Base-by-base conservation (phyloP, 495 filamentous ascomycete species). In the Apiosordaria backusii region DNA sequence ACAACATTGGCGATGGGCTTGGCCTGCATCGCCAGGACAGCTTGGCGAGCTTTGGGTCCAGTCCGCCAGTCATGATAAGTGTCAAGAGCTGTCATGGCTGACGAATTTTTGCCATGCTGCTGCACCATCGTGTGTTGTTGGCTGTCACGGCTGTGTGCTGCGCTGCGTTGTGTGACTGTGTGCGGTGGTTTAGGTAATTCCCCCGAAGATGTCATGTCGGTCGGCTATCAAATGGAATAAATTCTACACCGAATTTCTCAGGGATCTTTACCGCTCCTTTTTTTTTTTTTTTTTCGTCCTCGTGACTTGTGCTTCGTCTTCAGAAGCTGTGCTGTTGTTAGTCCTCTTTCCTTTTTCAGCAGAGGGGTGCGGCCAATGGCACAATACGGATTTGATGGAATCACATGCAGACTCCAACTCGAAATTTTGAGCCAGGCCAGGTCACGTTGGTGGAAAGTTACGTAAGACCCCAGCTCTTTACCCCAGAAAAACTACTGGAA, bases 371-470 rank as follows among this genome's bases (percentile, higher is more conserved):
- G 50, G 21, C 66, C 67, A 68, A 69, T 68, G 61, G 62, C 60
- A 65, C 18, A 63, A 66, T 19, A 68, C 40, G 57, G 61, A 64
- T 66, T 29, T 29, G 40, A 26, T 25, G 35, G 63, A 66, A 65
- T 74, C 71, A 74, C 71, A 74, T 74, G 71, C 55, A 50, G 60
- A 45, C 52, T 45, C 9, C 57, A 1, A n/a, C n/a, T n/a, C n/a
- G n/a, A n/a, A n/a, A n/a, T n/a, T n/a, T n/a, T n/a, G 21, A 29
- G 22, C 23, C 19, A 57, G 50, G 45, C 60, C n/a, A 64, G 63
- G 67, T 73, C 62, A 69, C 65, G 54, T 57, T 69, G 65, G 50
- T 62, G 70, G 45, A 26, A 29, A 57, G 71, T 74, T 74, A 74
- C 71, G 71, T 72, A 74, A 72, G 62, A 65, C 27, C 24, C 67